Conservation (phyloP, 2,329 filamentous ascomycete species). For the Grosmannia penicillata region DNA sequence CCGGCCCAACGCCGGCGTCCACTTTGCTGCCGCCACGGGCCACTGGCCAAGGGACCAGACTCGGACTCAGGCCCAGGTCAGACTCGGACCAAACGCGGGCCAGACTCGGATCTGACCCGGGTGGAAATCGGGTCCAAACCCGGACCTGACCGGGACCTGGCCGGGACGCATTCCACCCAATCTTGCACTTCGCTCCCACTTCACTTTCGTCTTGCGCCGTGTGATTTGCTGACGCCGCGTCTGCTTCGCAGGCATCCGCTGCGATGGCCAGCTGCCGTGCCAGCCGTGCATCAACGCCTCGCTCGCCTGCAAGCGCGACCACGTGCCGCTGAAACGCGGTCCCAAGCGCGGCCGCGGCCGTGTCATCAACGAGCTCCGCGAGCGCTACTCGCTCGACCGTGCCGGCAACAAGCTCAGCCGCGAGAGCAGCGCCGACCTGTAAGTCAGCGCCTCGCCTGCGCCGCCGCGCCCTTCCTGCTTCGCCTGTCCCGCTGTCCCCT, state of each 20-base stretch:
- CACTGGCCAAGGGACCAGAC: no score
- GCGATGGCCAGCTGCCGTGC: slow-evolving; percentile 35
- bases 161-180: no score
- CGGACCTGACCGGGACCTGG: no score
- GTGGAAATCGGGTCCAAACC: no score
- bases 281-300: slow-evolving; percentile 45
- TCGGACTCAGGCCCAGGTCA: no score
- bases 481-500: not conserved
- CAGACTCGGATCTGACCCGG: no score
- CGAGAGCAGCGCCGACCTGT: slow-evolving; percentile 20
- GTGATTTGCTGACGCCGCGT: no score
- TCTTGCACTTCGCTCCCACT: no score
- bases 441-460: not conserved
- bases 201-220: no score
- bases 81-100: no score
- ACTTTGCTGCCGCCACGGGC: no score
- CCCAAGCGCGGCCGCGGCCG: slow-evolving; percentile 48
- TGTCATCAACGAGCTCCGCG: slow-evolving; percentile 45
- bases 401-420: slow-evolving; percentile 22
- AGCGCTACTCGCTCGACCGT: slow-evolving; percentile 20
- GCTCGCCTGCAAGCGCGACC: slow-evolving; percentile 48
- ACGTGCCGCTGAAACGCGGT: slow-evolving; percentile 48
- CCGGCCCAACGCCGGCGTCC: not conserved
- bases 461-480: no score
- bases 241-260: slow-evolving; percentile 32